phyloP scores from a whole-genome alignment of 352 stramenopile genomes.

The Sclerospora graminicola region DNA sequence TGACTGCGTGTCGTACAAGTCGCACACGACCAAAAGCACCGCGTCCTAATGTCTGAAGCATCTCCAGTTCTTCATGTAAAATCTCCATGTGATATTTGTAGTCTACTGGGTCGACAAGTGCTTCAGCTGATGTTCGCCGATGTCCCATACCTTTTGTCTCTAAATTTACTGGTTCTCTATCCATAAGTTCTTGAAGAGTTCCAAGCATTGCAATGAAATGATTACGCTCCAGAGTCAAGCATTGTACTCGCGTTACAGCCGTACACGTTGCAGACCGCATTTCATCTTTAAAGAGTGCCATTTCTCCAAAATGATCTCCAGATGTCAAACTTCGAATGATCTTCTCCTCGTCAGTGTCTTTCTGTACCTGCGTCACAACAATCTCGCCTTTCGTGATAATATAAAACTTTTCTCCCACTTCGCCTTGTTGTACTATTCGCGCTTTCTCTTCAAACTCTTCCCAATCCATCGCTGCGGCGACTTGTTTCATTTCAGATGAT shows the following conservation, averaged over 20 bases:
- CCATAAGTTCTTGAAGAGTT: constrained; percentile 73
- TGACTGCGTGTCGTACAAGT: constrained; percentile 61
- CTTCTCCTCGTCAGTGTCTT: constrained; percentile 28
- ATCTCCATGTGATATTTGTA: constrained; percentile 79
- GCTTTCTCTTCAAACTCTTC: constrained; percentile 50
- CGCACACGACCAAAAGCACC: constrained; percentile 87
- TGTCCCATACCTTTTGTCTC: constrained; percentile 1
- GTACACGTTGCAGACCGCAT: constrained; percentile 87
- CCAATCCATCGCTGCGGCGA: constrained; percentile 74
- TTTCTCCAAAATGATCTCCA: constrained; percentile 91
- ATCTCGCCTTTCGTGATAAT: constrained; percentile 72
- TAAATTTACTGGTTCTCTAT: constrained; percentile 35
- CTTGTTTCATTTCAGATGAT: constrained; percentile 48
- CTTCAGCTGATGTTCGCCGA: constrained; percentile 27
- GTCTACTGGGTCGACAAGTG: constrained; percentile 25
- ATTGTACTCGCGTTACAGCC: constrained; percentile 51
- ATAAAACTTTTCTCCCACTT: constrained; percentile 72
- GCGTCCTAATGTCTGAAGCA: constrained; percentile 64
- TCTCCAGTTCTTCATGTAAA: constrained; percentile 57
- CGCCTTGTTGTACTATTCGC: constrained; percentile 58
- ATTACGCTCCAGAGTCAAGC: constrained; percentile 48
- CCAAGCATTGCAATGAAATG: constrained; percentile 78
- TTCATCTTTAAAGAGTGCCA: constrained; percentile 89
- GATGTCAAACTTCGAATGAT: constrained; percentile 48
- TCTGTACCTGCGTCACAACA: constrained; percentile 47